Conservation (phyloP, 1,284 basidiomycete genomes). For the Neolentinus lepideus region DNA sequence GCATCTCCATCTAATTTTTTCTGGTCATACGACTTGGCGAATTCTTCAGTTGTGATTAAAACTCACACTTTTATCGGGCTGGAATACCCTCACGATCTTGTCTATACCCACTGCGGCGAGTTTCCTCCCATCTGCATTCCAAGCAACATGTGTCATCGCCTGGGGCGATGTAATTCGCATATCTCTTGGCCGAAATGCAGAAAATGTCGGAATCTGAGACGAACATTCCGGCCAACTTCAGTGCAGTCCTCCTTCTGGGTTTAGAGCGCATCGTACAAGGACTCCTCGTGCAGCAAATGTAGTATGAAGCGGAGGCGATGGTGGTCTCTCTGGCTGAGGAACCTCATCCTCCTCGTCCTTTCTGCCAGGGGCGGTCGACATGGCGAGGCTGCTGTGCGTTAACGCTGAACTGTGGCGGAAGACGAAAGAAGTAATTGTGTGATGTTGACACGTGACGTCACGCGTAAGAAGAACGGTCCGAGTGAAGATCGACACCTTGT, state of each 20-base stretch:
- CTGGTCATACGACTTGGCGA: not conserved
- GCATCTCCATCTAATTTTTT: conserved; percentile 51
- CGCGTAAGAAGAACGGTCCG: too few species aligned
- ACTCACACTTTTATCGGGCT: conserved; percentile 67
- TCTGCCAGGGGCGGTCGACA: not conserved
- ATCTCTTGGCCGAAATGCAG: conserved; percentile 70
- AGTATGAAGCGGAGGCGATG: conserved; percentile 64
- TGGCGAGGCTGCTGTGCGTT: not conserved
- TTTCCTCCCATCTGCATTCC: conserved; percentile 76
- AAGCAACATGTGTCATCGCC: conserved; percentile 67
- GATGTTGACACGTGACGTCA: not conserved
- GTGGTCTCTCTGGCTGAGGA: conserved; percentile 57
- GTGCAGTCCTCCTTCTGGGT: conserved; percentile 7
- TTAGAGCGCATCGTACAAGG: conserved; percentile 46
- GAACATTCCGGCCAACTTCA: conserved; percentile 8
- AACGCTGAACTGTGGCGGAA: not conserved
- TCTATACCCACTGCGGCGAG: conserved; percentile 73
- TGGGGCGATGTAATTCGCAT: conserved; percentile 56
- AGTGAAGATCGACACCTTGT: too few species aligned
- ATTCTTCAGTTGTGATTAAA: not conserved
- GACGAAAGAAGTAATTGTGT: not conserved
- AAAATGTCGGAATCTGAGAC: conserved; percentile 62
- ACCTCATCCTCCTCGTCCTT: conserved; percentile 45
- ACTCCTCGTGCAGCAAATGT: conserved; percentile 62
- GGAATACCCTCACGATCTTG: conserved; percentile 67